These are phyloP conservation scores for Pichia sp. DNA, from an alignment of 1,139 yeast species.

Conservation along the genomic window DNA sequence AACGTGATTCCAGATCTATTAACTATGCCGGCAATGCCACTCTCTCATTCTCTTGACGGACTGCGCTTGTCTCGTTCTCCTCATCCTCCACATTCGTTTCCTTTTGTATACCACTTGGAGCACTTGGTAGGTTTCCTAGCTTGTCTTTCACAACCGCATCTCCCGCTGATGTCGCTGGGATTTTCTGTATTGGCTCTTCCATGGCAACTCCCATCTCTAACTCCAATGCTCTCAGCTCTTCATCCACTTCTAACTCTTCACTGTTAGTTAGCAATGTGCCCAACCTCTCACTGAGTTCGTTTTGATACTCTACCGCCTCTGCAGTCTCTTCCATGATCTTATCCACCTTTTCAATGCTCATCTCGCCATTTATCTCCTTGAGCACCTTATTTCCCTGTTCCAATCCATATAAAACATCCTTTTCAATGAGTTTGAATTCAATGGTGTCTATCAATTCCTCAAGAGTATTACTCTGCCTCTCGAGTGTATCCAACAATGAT, in stretches of 20 bases:
- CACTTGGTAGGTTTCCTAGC: conserved; percentile 15
- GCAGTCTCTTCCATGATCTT: conserved; percentile 76
- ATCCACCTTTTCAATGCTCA: conserved; percentile 76
- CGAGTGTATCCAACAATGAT: conserved; percentile 57
- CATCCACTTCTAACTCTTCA: conserved; percentile 63
- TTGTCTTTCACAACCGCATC: conserved; percentile 1
- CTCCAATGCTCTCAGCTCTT: conserved; percentile 49
- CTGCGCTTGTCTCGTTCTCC: no score
- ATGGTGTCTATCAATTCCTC: conserved; percentile 69
- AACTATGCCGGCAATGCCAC: no score
- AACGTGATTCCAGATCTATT: no score
- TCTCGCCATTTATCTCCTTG: conserved; percentile 65
- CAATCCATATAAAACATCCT: conserved; percentile 74
- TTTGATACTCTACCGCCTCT: conserved; percentile 74
- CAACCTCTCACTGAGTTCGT: conserved; percentile 43
- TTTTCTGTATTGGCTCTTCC: neutral
- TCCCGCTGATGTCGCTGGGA: neutral
- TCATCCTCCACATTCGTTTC: conserved; percentile 18
- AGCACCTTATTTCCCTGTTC: conserved; percentile 74
- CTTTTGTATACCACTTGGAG: conserved; percentile 26
- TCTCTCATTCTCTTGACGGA: no score
- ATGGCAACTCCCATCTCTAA: conserved; percentile 29
- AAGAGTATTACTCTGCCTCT: conserved; percentile 68
- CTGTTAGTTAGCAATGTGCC: conserved; percentile 40
- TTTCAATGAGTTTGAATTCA: conserved; percentile 84